Base-by-base conservation (phyloP, 2,329 filamentous ascomycete genomes). In the Chrysoporthe puriensis region DNA sequence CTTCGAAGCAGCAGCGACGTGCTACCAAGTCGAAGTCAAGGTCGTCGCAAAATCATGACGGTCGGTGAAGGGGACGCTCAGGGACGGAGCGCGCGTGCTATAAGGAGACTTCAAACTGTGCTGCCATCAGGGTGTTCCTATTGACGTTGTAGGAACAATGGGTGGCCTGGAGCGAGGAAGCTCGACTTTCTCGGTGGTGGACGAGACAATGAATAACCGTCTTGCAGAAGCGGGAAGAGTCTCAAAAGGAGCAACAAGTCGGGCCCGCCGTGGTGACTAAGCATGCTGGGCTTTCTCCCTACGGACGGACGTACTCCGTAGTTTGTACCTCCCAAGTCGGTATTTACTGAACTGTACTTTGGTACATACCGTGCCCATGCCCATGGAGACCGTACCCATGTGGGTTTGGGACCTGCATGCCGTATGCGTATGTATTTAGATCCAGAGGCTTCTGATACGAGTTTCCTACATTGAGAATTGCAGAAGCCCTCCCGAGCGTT, bases 21-120 rank as follows among this genome's bases (percentile, higher is more conserved):
- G 68, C 68, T 64, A 67, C 64, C 52, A 62, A 54, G 64, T 36
- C 63, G 63, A 62, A 36, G 66, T 66, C 62, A 68, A 50, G 32
- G 58, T 40, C 26, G 66, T 59, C 50, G 62, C 66, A 67, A 48
- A 36, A 61, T 59, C 65, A 68, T 66, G 62, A 50, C 66, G 62
- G 44, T 42, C 42, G 60, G n/a, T 21, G 32, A 48, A 34, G 59
- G n/a, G 44, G 43, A 59, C 58, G 62, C 65, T 65, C 65, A 43
- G 36, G 26, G 59, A 56, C 34, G 65, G 56, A 58, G 57, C 64
- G 42, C 63, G 52, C 57, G 43, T 36, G 57, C 43, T 62, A 43
- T 32, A 34, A 26, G 3, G 16, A 36, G 2, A 14, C 21, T 43
- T 36, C 7, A 16, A 2, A 46, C 11, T 58, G 21, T 48, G n/a